Evolutionary conservation across 371 early-diverging fungal genomes (phyloP).

Genomic region (Mycotypha africana): DNA sequence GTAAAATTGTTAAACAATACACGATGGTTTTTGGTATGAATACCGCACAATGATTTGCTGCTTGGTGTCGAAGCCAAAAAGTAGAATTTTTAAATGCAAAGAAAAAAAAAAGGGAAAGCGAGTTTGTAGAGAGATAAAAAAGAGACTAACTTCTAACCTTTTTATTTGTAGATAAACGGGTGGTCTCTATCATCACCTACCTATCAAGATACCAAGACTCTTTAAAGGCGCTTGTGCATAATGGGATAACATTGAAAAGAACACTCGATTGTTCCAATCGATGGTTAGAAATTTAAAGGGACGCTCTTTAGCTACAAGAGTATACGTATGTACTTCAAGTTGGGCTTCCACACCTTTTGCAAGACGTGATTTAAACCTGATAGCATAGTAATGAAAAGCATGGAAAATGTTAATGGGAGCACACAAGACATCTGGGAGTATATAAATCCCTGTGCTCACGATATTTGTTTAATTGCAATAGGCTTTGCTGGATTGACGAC

Average conservation of each 20-base stretch:
- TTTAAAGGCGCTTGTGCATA: slow-evolving; percentile 4
- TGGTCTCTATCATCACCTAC: slow-evolving; percentile 6
- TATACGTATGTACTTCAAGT: slow-evolving; percentile 6
- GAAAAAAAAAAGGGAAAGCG: slow-evolving; percentile 3
- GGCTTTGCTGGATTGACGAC: slow-evolving; percentile 7
- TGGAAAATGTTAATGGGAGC: slow-evolving; percentile 3
- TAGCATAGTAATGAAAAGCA: slow-evolving; percentile 2
- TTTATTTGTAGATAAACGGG: slow-evolving; percentile 10
- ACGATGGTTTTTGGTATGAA: background rate
- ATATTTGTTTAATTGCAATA: slow-evolving; percentile 7
- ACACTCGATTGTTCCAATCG: slow-evolving; percentile 1
- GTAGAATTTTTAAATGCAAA: slow-evolving; percentile 7
- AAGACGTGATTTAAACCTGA: slow-evolving; percentile 4
- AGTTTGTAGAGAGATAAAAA: background rate
- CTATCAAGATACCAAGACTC: slow-evolving; percentile 12
- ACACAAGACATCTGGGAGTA: slow-evolving; percentile 5
- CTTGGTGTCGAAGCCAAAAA: slow-evolving; percentile 6
- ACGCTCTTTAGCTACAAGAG: slow-evolving; percentile 10
- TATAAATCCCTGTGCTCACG: slow-evolving; percentile 2
- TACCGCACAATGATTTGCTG: slow-evolving; percentile 3
- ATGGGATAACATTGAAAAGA: slow-evolving; percentile 5
- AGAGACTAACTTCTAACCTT: slow-evolving; percentile 1
- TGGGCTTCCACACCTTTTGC: slow-evolving; percentile 6
- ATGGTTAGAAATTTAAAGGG: slow-evolving; percentile 7
- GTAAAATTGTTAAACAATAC: background rate